A percentile compares a stretch with the other conserved stretches of the same genome.
Conservation (phyloP, 176 grass and related monocot genomes). For the Oryza glaberrima region DNA sequence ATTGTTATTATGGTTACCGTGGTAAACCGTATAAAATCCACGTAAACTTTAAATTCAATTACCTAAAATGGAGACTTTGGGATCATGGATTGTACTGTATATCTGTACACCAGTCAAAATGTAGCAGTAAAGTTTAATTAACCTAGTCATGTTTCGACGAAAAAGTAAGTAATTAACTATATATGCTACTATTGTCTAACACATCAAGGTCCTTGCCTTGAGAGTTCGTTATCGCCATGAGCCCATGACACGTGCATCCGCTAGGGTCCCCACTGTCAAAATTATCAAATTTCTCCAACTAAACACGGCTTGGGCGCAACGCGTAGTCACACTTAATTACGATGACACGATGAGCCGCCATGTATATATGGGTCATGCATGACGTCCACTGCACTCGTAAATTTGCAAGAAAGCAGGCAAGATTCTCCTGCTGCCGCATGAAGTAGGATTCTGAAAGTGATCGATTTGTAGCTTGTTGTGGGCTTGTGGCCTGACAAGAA, state of each 20-base stretch:
- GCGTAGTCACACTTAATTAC: background rate
- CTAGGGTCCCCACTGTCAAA: too few relatives aligned
- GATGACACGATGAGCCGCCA: background rate
- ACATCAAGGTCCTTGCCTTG: background rate
- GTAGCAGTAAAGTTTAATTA: background rate
- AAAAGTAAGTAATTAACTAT: background rate
- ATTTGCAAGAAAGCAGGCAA: background rate
- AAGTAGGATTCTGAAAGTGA: background rate
- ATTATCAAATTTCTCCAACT: background rate
- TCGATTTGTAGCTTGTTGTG: background rate
- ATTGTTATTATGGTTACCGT: too few relatives aligned
- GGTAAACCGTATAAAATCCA: too few relatives aligned
- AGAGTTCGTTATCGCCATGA: background rate
- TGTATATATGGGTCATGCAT: constrained; percentile 9
- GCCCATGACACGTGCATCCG: too few relatives aligned
- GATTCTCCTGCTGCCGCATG: background rate
- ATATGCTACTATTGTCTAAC: background rate
- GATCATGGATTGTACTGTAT: background rate
- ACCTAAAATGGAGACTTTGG: background rate
- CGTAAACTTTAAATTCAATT: background rate
- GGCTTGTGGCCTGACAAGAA: background rate
- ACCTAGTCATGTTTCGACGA: background rate
- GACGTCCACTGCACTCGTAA: background rate
- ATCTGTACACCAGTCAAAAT: background rate
- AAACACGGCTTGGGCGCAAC: background rate